phyloP scores from a whole-genome alignment of 139 green algal genomes.

The Chlamydomonas urium region DNA sequence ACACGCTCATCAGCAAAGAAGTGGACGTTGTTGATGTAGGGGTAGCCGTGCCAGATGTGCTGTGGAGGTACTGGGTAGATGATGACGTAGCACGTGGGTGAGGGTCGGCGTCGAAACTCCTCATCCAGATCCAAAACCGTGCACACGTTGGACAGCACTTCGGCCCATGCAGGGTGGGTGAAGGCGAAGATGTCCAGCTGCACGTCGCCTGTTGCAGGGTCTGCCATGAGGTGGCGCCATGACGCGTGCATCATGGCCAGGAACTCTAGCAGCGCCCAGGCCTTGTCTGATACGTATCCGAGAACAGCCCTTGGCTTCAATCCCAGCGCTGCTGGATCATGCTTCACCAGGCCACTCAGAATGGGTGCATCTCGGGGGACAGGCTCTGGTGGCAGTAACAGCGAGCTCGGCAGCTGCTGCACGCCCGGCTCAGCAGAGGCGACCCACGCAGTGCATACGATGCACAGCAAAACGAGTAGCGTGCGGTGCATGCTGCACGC shows the following conservation, averaged over 20 bases:
- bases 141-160: constrained; percentile 9
- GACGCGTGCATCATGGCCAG: background rate
- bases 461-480: too few species aligned
- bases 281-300: constrained; percentile 8
- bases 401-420: too few species aligned
- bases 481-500: too few species aligned
- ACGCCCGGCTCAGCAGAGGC: too few species aligned
- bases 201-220: background rate
- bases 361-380: too few species aligned
- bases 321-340: too few species aligned
- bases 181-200: constrained; percentile 11
- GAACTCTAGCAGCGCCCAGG: constrained; percentile 9
- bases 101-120: background rate
- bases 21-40: constrained; percentile 30
- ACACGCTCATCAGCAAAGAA: constrained; percentile 19
- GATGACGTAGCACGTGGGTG: constrained; percentile 10
- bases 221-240: background rate
- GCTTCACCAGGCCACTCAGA: too few species aligned
- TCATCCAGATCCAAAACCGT: constrained; percentile 2
- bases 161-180: background rate
- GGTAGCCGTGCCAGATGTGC: constrained; percentile 20
- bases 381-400: too few species aligned
- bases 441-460: too few species aligned
- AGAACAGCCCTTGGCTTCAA: constrained; percentile 7
- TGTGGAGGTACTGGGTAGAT: constrained; percentile 3